Conservation (phyloP, 352 stramenopile species). For the Globisporangium sylvaticum region DNA sequence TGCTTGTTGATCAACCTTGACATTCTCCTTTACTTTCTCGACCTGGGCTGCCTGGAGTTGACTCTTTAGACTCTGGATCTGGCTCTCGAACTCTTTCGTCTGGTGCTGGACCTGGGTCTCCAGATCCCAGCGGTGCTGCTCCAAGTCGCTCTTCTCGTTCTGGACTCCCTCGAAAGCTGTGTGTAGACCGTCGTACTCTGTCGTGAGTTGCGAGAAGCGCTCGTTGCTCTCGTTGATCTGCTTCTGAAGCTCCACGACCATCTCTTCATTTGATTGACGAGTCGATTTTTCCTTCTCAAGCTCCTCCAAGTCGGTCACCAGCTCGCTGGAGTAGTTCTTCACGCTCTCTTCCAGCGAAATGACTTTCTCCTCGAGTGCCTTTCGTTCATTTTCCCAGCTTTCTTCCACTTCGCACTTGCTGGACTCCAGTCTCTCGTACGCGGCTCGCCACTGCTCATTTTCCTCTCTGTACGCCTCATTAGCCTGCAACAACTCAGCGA, state of each 20-base stretch:
- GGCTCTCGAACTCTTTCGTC: slow-evolving; percentile 25
- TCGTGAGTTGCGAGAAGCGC: slow-evolving; percentile 48
- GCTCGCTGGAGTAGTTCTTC: slow-evolving; percentile 43
- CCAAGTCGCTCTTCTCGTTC: slow-evolving; percentile 20
- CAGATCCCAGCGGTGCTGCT: slow-evolving; percentile 23
- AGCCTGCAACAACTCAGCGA: slow-evolving; percentile 35
- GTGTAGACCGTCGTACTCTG: slow-evolving; percentile 48
- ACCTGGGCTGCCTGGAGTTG: not conserved
- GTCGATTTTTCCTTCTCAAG: slow-evolving; percentile 45
- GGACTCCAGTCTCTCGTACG: slow-evolving; percentile 54
- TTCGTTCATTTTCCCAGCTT: slow-evolving; percentile 36
- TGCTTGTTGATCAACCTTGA: not conserved
- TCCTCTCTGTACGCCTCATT: slow-evolving; percentile 48
- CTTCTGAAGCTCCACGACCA: slow-evolving; percentile 39
- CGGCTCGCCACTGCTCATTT: slow-evolving; percentile 53
- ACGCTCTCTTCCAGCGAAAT: slow-evolving; percentile 44
- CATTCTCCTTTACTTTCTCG: not conserved
- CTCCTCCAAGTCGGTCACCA: slow-evolving; percentile 44
- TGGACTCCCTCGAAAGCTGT: slow-evolving; percentile 31
- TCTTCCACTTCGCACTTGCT: slow-evolving; percentile 49
- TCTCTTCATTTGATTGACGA: slow-evolving; percentile 27
- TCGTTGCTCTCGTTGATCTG: slow-evolving; percentile 56
- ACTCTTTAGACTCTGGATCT: slow-evolving; percentile 17
- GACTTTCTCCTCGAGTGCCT: slow-evolving; percentile 50
- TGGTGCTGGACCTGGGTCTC: slow-evolving; percentile 19